phyloP scores from a whole-genome alignment of 2,329 filamentous ascomycete species.

The Fusarium proliferatum region DNA sequence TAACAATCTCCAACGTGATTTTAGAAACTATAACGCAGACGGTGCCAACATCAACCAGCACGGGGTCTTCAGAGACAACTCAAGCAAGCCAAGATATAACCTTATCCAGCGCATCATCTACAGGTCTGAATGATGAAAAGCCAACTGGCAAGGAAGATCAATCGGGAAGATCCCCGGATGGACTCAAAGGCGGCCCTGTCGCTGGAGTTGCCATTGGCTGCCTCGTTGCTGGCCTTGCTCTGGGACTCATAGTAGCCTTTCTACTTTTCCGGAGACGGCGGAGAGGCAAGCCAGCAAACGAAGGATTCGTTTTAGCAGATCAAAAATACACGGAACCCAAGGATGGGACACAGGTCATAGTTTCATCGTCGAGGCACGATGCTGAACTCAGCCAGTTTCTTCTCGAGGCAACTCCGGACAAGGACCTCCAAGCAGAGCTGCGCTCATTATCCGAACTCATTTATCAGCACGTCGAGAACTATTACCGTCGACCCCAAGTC shows the following conservation, averaged over 20 bases:
- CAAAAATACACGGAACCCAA: background rate
- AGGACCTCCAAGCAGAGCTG: slow-evolving; percentile 50
- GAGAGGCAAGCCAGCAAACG: background rate
- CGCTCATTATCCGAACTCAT: slow-evolving; percentile 50
- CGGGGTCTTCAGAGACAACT: background rate
- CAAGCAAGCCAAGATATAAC: fast-evolving
- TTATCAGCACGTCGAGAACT: slow-evolving; percentile 53
- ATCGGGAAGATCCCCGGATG: background rate
- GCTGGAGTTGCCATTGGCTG: slow-evolving; percentile 49
- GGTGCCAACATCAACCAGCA: background rate
- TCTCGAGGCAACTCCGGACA: slow-evolving; percentile 51
- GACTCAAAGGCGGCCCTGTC: slow-evolving; percentile 32
- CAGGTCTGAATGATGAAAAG: background rate
- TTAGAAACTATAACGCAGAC: fast-evolving
- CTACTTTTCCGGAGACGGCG: slow-evolving; percentile 41
- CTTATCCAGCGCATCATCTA: background rate
- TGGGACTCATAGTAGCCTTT: slow-evolving; percentile 43
- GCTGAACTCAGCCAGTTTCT: slow-evolving; percentile 51
- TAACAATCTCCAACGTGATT: background rate
- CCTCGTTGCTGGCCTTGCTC: slow-evolving; percentile 41
- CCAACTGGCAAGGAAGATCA: background rate
- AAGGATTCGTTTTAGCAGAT: background rate
- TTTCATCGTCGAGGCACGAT: slow-evolving; percentile 25
- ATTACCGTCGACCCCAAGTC: slow-evolving; percentile 51
- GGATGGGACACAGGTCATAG: slow-evolving; percentile 11